A percentile compares a stretch with the other conserved stretches of the same genome.
phyloP scores from a whole-genome alignment of 1,139 yeast genomes.

The Debaryomyces singareniensis region DNA sequence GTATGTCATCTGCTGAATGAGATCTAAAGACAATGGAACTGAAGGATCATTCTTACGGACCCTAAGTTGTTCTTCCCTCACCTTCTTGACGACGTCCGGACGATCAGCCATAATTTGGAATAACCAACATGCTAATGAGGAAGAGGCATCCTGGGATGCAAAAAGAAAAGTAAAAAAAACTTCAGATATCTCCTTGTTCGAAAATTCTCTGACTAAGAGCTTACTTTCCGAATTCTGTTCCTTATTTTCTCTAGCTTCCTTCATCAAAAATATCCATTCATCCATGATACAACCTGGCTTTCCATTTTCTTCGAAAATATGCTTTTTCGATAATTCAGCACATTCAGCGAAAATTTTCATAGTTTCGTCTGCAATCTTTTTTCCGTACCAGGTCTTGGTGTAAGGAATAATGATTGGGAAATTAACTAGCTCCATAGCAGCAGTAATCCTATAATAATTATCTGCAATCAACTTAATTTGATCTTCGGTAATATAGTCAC shows the following conservation, averaged over 20 bases:
- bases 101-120: conserved; percentile 94
- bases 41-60: conserved; percentile 75
- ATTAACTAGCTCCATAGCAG: conserved; percentile 93
- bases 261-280: conserved; percentile 87
- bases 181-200: conserved; percentile 89
- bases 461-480: conserved; percentile 86
- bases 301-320: conserved; percentile 68
- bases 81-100: conserved; percentile 78
- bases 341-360: conserved; percentile 87
- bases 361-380: conserved; percentile 85
- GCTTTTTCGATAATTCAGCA: conserved; percentile 78
- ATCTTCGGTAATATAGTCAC: conserved; percentile 86
- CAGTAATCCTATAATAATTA: conserved; percentile 84
- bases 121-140: conserved; percentile 97
- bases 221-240: conserved; percentile 44
- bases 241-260: conserved; percentile 56
- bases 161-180: conserved; percentile 93
- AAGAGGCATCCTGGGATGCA: conserved; percentile 97
- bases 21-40: conserved; percentile 54
- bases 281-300: conserved; percentile 87
- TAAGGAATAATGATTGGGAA: conserved; percentile 94
- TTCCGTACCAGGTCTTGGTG: conserved; percentile 98
- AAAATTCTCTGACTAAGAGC: conserved; percentile 70
- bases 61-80: conserved; percentile 84
- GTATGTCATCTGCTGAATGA: conserved; percentile 81